A percentile compares a stretch with the other conserved stretches of the same genome.
phyloP scores from a whole-genome alignment of 2,329 filamentous ascomycete species.

The Xylariales sp. region DNA sequence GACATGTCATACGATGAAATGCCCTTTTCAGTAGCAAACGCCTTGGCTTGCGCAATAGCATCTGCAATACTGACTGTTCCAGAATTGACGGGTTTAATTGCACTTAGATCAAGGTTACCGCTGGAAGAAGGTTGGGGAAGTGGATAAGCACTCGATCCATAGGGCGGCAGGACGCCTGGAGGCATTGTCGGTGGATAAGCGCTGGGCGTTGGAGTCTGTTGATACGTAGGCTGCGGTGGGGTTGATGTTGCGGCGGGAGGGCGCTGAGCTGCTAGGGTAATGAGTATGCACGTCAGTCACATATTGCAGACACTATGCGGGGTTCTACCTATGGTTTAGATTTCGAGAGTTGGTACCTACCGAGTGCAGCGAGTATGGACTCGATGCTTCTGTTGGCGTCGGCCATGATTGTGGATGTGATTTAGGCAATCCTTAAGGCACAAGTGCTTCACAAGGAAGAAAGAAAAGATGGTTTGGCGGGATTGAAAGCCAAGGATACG shows the following conservation, averaged over 20 bases:
- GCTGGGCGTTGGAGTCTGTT: slow-evolving; percentile 31
- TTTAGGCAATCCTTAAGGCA: neutral
- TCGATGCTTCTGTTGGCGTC: slow-evolving; percentile 36
- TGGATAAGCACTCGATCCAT: slow-evolving; percentile 33
- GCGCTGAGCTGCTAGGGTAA: slow-evolving; percentile 30
- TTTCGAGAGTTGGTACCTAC: slow-evolving; percentile 26
- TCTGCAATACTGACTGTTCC: slow-evolving; percentile 81
- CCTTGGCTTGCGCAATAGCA: slow-evolving; percentile 79
- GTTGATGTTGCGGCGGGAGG: slow-evolving; percentile 35
- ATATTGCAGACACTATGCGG: slow-evolving; percentile 3
- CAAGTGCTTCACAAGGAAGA: neutral
- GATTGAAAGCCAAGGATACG: no score
- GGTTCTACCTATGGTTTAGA: slow-evolving; percentile 4
- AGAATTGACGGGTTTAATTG: slow-evolving; percentile 73
- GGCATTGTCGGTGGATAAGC: slow-evolving; percentile 32
- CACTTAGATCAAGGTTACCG: slow-evolving; percentile 75
- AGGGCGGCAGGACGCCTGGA: slow-evolving; percentile 33
- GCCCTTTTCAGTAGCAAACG: slow-evolving; percentile 76
- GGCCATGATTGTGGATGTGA: slow-evolving; percentile 24
- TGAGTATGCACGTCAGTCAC: slow-evolving; percentile 11
- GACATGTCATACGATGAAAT: slow-evolving; percentile 53
- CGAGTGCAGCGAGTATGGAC: slow-evolving; percentile 44
- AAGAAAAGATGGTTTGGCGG: neutral
- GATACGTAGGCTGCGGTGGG: slow-evolving; percentile 36
- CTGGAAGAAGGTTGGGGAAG: slow-evolving; percentile 67